These are phyloP conservation scores for Sclerotiophoma versabilis DNA, from an alignment of 2,329 filamentous ascomycete species.

Conservation along the genomic window DNA sequence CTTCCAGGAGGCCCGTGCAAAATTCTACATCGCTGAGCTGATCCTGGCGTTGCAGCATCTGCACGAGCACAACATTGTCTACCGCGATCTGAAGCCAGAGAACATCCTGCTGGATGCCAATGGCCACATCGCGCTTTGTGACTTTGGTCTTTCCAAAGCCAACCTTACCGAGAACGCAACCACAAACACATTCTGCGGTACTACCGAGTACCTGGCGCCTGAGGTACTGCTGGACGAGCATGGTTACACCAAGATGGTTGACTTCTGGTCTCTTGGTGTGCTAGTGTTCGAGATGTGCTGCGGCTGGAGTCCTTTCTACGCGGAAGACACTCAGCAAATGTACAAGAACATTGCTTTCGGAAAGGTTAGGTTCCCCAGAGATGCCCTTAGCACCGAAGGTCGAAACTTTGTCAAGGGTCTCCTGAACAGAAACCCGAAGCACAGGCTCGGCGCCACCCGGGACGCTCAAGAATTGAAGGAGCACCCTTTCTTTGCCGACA, in stretches of 20 bases:
- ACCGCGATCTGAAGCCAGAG: conserved; percentile 95
- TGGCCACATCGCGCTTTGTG: conserved; percentile 95
- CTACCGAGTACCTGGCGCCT: conserved; percentile 94
- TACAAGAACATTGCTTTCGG: conserved; percentile 99
- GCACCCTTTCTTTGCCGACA: conserved; percentile 92
- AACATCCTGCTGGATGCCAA: conserved; percentile 97
- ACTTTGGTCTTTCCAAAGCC: conserved; percentile 96
- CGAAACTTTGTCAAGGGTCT: conserved; percentile 98
- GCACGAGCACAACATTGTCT: conserved; percentile 96
- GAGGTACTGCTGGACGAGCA: conserved; percentile 95
- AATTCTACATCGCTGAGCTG: conserved; percentile 98
- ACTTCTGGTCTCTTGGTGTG: conserved; percentile 98
- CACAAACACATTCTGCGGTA: conserved; percentile 98
- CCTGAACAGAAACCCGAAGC: conserved; percentile 95
- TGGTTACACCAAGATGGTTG: conserved; percentile 99
- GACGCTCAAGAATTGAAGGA: conserved; percentile 94
- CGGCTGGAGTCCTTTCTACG: conserved; percentile 98
- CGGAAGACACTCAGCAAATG: conserved; percentile 99
- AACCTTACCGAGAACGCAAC: conserved; percentile 97
- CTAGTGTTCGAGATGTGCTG: conserved; percentile 99
- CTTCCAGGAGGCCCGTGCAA: conserved; percentile 92
- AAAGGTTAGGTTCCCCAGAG: conserved; percentile 94
- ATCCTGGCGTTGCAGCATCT: conserved; percentile 94
- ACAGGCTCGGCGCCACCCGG: conserved; percentile 86
- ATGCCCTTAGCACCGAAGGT: conserved; percentile 92